Evolutionary conservation across 495 filamentous ascomycete species (phyloP), one percentile per base, ranked within the genome.

Genomic region (Penicillium subrubescens): DNA sequence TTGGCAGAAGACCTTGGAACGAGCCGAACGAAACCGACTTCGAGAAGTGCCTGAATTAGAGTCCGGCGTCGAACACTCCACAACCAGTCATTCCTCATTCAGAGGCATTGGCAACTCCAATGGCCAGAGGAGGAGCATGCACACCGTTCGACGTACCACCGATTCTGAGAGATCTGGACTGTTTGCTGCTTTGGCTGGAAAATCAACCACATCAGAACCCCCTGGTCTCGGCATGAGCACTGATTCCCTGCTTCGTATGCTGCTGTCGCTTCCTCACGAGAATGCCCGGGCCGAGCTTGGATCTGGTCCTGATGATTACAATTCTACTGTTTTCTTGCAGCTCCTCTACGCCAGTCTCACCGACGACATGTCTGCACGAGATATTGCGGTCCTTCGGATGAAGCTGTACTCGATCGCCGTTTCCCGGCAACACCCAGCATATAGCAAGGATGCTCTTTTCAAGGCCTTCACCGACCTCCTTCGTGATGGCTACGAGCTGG

Each of bases 1-100:
- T 5, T 99, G 95, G 95, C 77, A 79, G 27, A 81, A 73, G 41
- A 78, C 81, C 21, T 44, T 90, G 57, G 79, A 75, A 14, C 77
- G 81, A 29, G 74, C 76, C 21, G 70, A 77, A 57, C 72, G 72
- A 41, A 74, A 77, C 57, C 77, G 71, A 57, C 61, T 67, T 34
- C 60, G 60, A 70, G 54, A 75, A 65, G 53, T 35, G 10, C 39
- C 61, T 3, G 37, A 66, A 14, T 10, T 50, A 57, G n/a, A 25
- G 21, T 29, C 61, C 11, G 54, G 39, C 21, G 43, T 48, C 73
- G 15, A 43, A 70, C 55, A 70, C 59, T 35, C 67, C 46, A 60
- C 67, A n/a, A 60, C 62, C 35, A 63, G 59, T 5, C 17, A 25
- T 29, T 34, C 65, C 37, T 64, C 66, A 62, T 62, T 67, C 15